Conservation (phyloP, 2,329 filamentous ascomycete genomes). For the Ilyonectria destructans region DNA sequence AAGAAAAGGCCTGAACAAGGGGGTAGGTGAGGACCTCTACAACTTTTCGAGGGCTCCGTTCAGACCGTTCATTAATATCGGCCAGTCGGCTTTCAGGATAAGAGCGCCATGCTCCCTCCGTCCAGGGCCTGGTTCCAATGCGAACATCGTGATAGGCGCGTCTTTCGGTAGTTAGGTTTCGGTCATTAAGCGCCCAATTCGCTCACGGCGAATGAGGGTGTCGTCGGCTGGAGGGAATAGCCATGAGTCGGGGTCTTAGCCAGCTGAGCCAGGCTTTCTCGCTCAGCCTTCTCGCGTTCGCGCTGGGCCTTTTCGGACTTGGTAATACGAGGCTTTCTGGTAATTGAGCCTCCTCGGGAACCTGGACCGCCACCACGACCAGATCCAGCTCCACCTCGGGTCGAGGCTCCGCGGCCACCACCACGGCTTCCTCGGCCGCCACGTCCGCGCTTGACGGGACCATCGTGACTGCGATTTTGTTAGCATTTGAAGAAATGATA, state of each 20-base stretch:
- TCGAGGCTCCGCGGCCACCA: slow-evolving; percentile 75
- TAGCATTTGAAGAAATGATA: slow-evolving; percentile 49
- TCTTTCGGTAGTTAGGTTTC: background rate
- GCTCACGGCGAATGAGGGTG: slow-evolving; percentile 56
- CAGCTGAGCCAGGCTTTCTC: slow-evolving; percentile 69
- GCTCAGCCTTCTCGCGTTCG: slow-evolving; percentile 85
- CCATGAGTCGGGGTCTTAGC: slow-evolving; percentile 57
- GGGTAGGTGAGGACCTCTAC: background rate
- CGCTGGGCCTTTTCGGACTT: slow-evolving; percentile 88
- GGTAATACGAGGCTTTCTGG: slow-evolving; percentile 87
- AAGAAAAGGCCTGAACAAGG: slow-evolving; percentile 6
- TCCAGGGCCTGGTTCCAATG: background rate
- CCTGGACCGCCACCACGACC: slow-evolving; percentile 73
- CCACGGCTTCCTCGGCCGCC: slow-evolving; percentile 67
- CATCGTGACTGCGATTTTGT: slow-evolving; percentile 74
- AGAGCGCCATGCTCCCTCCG: slow-evolving; percentile 6
- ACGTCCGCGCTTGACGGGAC: slow-evolving; percentile 79
- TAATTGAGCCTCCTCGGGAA: slow-evolving; percentile 82
- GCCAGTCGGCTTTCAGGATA: background rate
- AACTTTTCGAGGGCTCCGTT: background rate
- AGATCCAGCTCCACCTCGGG: slow-evolving; percentile 66
- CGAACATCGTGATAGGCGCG: background rate
- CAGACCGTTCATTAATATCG: background rate
- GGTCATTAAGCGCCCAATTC: slow-evolving; percentile 53
- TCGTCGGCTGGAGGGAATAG: slow-evolving; percentile 57